A percentile compares a stretch with the other conserved stretches of the same genome.
Conservation (phyloP, 371 early-diverging fungal genomes). For the Lichtheimia hyalospora region DNA sequence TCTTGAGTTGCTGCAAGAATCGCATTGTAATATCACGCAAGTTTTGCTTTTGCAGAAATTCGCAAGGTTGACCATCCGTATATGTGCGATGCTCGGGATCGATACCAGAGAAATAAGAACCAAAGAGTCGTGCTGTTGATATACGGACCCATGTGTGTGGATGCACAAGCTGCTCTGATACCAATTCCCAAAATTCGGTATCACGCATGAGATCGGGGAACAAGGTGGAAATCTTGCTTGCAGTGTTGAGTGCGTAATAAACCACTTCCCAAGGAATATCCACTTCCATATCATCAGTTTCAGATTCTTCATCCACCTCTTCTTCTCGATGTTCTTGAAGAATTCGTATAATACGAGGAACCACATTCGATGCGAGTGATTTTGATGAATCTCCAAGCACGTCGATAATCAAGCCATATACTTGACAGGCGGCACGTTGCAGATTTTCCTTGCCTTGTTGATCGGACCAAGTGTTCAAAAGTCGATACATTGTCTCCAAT, state of each 20-base stretch:
- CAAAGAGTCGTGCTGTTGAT: conserved; percentile 71
- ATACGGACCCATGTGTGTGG: conserved; percentile 92
- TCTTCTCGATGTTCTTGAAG: conserved; percentile 30
- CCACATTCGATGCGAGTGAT: conserved; percentile 50
- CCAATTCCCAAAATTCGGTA: conserved; percentile 55
- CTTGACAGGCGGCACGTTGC: conserved; percentile 80
- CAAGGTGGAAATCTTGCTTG: conserved; percentile 62
- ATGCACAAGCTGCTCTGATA: conserved; percentile 65
- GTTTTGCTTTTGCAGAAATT: conserved; percentile 48
- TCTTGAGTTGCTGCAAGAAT: conserved; percentile 75
- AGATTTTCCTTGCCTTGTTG: conserved; percentile 54
- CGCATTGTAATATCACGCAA: conserved; percentile 58
- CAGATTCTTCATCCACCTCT: conserved; percentile 36
- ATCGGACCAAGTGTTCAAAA: conserved; percentile 77
- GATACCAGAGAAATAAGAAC: conserved; percentile 71
- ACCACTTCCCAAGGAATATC: conserved; percentile 79
- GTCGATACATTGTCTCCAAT: conserved; percentile 54
- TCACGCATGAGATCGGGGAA: conserved; percentile 56
- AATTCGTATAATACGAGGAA: conserved; percentile 49
- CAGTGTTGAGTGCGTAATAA: conserved; percentile 80
- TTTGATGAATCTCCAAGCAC: conserved; percentile 63
- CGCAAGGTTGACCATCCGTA: conserved; percentile 18
- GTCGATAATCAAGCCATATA: conserved; percentile 82
- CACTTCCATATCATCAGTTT: conserved; percentile 51
- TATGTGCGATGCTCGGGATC: conserved; percentile 53